Evolutionary conservation across 441 rosid species (phyloP), one percentile per base, ranked within the genome.

Genomic region (Populus hybrid): DNA sequence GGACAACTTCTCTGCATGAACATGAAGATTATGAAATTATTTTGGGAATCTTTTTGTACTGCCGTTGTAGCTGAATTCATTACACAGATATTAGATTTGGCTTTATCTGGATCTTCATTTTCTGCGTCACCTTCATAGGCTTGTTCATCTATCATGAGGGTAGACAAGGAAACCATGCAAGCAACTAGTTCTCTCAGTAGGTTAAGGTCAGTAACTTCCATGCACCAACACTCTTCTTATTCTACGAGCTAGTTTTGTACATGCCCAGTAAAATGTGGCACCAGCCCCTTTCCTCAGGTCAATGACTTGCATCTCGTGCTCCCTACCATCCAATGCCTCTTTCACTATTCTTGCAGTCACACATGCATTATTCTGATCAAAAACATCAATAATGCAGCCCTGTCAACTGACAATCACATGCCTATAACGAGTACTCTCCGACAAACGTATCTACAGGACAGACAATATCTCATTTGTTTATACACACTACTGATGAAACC

Each of bases 361-460:
- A n/a, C 64, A 74, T 73, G 68, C 70, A 69, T 77, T 71, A 72
- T 72, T 77, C 40, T 35, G 81, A 42, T 6, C 24, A 31, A 26
- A 21, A 74, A 74, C 74, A 73, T 74, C 73, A 86, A 81, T 78
- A 72, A 85, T 84, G 83, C 79, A 71, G 24, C 31, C 59, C 38
- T n/a, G 33, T 70, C 80, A 73, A 14, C 81, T 24, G 68, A 56
- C 74, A 71, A 50, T 76, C 88, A 73, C 83, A 78, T 79, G 86
- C 77, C 42, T 74, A 6, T 6, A 50, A 71, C 50, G 65, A 72
- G 73, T 73, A 73, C 24, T 28, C 10, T 21, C 89, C 85, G 82
- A 79, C 88, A 83, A 68, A n/a, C 82, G 53, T 70, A 87, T 84
- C 88, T 11, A n/a, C 35, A 23, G 26, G 6, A 21, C 79, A 73